Percentiles rank a stretch among this genome's conserved stretches.
phyloP scores from a whole-genome alignment of 208 protist species.

The Giardia duodenalis region DNA sequence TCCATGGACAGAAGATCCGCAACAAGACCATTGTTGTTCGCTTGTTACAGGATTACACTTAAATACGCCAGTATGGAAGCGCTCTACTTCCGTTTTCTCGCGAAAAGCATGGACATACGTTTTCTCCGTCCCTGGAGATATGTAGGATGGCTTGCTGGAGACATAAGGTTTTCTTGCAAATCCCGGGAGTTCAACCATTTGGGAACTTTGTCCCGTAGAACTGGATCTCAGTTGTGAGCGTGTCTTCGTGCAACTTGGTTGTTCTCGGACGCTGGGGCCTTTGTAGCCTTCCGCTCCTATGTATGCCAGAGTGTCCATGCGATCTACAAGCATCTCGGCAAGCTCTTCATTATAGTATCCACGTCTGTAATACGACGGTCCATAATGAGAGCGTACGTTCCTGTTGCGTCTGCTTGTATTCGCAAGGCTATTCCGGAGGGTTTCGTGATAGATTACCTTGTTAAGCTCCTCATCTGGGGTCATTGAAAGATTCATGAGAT shows the following conservation, averaged over 20 bases:
- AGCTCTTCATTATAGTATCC: neutral
- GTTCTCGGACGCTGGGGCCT: neutral
- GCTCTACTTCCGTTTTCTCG: neutral
- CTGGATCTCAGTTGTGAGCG: neutral
- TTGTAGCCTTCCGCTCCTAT: neutral
- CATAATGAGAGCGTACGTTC: neutral
- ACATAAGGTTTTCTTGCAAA: no score
- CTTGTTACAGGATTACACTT: neutral
- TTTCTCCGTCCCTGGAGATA: neutral
- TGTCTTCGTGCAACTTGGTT: neutral
- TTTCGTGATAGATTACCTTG: neutral
- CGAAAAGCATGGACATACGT: neutral
- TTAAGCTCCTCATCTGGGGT: neutral
- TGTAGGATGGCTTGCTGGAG: neutral
- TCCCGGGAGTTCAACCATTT: no score
- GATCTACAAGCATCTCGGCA: neutral
- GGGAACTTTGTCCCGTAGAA: neutral
- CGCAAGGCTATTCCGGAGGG: neutral
- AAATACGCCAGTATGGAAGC: neutral
- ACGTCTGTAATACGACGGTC: neutral
- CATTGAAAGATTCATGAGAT: neutral
- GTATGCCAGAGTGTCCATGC: neutral
- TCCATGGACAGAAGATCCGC: neutral
- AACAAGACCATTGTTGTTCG: neutral
- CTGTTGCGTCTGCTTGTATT: neutral